These are phyloP conservation scores for Tulasnella sp. DNA, from an alignment of 768 basidiomycete genomes.

Conservation along the genomic window DNA sequence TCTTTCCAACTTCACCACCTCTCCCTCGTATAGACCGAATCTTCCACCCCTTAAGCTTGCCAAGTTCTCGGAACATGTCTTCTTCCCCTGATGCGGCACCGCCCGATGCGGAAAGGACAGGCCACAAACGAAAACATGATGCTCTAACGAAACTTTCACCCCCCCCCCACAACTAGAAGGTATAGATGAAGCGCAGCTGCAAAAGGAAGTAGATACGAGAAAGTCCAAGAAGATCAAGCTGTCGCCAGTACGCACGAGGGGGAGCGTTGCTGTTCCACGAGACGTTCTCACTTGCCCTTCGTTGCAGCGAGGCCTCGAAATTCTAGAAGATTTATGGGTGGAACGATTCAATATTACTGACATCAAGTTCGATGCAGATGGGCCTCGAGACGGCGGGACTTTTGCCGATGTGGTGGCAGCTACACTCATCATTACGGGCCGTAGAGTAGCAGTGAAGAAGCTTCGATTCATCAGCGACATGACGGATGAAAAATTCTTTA, in stretches of 20 bases:
- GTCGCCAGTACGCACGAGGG: background rate
- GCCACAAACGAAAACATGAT: background rate
- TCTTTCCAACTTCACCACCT: no score
- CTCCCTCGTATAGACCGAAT: no score
- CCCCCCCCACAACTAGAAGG: background rate
- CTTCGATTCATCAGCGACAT: background rate
- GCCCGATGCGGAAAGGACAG: background rate
- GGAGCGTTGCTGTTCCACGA: background rate
- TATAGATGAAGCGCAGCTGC: background rate
- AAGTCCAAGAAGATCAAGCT: background rate
- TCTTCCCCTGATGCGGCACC: no score
- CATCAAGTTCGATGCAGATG: background rate
- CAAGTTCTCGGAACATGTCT: no score
- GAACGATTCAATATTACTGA: background rate
- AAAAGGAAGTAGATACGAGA: background rate
- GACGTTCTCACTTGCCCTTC: background rate
- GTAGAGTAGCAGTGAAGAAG: background rate
- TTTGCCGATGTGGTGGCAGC: background rate
- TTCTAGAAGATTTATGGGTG: background rate
- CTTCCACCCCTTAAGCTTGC: no score
- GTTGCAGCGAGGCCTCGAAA: background rate
- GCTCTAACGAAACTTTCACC: background rate
- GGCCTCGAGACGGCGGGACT: background rate
- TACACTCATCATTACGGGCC: background rate
- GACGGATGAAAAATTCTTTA: background rate